Percentiles rank a stretch among this genome's conserved stretches.
These are phyloP conservation scores for Laetiporus sulphureus DNA, from an alignment of 1,284 basidiomycete genomes.

Conservation along the genomic window DNA sequence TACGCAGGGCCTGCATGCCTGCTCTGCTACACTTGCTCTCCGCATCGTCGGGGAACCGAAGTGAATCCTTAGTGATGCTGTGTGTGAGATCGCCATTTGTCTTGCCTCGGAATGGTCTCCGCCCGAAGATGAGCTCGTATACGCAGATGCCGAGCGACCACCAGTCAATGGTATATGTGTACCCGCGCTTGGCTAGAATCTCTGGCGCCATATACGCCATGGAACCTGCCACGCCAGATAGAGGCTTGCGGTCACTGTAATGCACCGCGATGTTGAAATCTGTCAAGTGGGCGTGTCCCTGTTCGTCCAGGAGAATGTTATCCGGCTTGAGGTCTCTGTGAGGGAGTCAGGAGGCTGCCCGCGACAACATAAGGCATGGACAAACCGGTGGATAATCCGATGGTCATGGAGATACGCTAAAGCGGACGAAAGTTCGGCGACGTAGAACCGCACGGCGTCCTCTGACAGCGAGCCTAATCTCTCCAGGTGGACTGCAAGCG, in stretches of 20 bases:
- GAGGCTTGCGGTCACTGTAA: slow-evolving; percentile 74
- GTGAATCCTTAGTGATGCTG: slow-evolving; percentile 73
- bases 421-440: slow-evolving; percentile 86
- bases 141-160: slow-evolving; percentile 94
- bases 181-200: slow-evolving; percentile 79
- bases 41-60: slow-evolving; percentile 75
- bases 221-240: slow-evolving; percentile 95
- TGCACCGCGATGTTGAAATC: slow-evolving; percentile 99
- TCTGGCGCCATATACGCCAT: slow-evolving; percentile 99
- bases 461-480: slow-evolving; percentile 80
- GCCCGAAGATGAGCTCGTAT: slow-evolving; percentile 88
- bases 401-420: slow-evolving; percentile 90
- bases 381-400: slow-evolving; percentile 88
- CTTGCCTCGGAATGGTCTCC: slow-evolving; percentile 87
- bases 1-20: slow-evolving; percentile 63
- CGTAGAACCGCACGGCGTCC: slow-evolving; percentile 83
- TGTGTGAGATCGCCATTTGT: slow-evolving; percentile 88
- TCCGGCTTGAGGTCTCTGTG: slow-evolving; percentile 92
- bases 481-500: slow-evolving; percentile 80
- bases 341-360: neutral
- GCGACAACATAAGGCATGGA: neutral
- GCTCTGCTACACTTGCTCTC: slow-evolving; percentile 61
- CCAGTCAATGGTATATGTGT: slow-evolving; percentile 91
- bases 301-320: slow-evolving; percentile 94
- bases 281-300: slow-evolving; percentile 93